Evolutionary conservation across 192 early-diverging fungal genomes (phyloP).

Genomic region (Coemansia sp.): DNA sequence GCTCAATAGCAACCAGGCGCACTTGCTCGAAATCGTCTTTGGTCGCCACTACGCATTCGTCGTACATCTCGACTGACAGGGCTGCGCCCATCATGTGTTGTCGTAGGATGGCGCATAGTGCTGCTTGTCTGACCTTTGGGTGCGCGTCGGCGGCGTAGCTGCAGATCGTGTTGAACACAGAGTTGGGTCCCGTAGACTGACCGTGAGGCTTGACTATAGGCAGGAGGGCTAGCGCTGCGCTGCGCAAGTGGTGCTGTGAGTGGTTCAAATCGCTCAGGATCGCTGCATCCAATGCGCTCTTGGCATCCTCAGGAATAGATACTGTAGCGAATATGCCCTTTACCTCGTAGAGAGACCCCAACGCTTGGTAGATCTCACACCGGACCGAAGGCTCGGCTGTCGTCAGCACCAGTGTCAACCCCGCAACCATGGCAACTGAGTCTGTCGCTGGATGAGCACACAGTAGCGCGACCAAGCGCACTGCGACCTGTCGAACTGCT

Average conservation of each 20-base stretch:
- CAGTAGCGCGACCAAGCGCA: conserved; percentile 27
- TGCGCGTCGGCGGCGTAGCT: conserved; percentile 42
- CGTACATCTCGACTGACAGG: conserved; percentile 59
- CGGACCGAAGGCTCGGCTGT: conserved; percentile 26
- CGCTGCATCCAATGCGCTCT: conserved; percentile 11
- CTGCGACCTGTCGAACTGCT: conserved; percentile 38
- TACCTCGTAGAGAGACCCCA: conserved; percentile 32
- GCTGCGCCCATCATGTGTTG: conserved; percentile 30
- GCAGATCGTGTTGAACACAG: conserved; percentile 34
- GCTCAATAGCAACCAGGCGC: conserved; percentile 65
- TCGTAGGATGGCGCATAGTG: conserved; percentile 28
- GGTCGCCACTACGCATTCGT: conserved; percentile 63
- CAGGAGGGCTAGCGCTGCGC: conserved; percentile 29
- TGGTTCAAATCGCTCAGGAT: conserved; percentile 36
- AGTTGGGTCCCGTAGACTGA: neutral
- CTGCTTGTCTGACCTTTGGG: conserved; percentile 44
- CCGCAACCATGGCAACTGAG: neutral
- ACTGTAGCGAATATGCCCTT: conserved; percentile 25
- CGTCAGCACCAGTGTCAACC: conserved; percentile 19
- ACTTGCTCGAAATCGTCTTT: conserved; percentile 75
- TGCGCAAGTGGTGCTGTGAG: conserved; percentile 48
- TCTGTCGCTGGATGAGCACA: conserved; percentile 46
- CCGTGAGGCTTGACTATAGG: conserved; percentile 11
- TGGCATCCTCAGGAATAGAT: neutral
- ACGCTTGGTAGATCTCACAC: conserved; percentile 46